Evolutionary conservation across 2,329 filamentous ascomycete species (phyloP), one percentile per base, ranked within the genome.

Genomic region (Sclerotinia nivalis): DNA sequence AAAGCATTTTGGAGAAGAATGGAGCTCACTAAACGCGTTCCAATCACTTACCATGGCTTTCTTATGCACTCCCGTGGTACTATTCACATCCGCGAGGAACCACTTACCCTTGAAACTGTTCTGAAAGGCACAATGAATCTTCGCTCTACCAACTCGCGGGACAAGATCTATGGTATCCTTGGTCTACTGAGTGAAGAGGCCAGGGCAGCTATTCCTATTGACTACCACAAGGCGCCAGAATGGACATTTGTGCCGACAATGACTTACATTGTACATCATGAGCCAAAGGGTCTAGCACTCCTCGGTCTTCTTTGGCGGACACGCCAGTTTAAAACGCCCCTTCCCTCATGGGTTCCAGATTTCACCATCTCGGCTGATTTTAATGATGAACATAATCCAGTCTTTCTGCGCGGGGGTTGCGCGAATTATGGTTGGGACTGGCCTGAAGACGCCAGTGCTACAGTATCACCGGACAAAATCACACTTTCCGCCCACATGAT

Each of bases 151-250:
- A 60, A 70, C n/a, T 60, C 70, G 13, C 59, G 68, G 8, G 70
- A 71, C 22, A 70, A 71, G 31, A 61, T 71, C 31, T 71, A 70
- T 28, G 68, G 70, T 28, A 60, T 71, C 18, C 68, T 71, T 18
- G 70, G 70, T 13, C 18, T 71, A 18, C 28, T 70, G 0, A 60
- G 49, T 13, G 43, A 70, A 12, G 45, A 70, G 28, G 64, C 54
- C 0, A 66, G 64, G 9, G 61, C 64, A 40, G 45, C 45, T 13
- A 69, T 69, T 10, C 68, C 61, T 4, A 65, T 69, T 22, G 61
- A 66, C 52, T 66, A 69, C 37, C 61, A 69, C 28, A 67, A 40
- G 34, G 52, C n/a, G 31, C 47, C 61, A 37, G 61, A 67, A 54
- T 69, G 68, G 68, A 69, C 68, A 49, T 69, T 66, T 7, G 50